Base-by-base conservation (phyloP, 805 yeast species). In the Wickerhamomyces rabaulensis region DNA sequence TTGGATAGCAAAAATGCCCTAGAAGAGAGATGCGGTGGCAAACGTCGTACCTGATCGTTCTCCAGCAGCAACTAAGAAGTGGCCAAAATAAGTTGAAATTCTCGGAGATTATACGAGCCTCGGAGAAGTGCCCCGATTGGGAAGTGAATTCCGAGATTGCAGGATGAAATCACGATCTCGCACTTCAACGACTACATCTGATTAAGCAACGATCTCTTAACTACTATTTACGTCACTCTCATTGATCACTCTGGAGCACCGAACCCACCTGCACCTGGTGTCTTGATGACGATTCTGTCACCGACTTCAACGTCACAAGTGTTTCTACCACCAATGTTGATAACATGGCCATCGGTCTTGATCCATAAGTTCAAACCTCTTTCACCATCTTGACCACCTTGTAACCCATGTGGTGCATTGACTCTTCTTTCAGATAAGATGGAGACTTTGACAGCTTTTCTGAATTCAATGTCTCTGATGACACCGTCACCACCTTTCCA, bases 191-290 rank as follows among this genome's bases (percentile, higher is more conserved):
- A 25, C 27, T 25, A 25, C 27, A 25, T 25, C 9, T 25, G 8
- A 3, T 25, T 3, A 25, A 25, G 27, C 27, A 25, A 29, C 35
- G 10, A 25, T 25, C 10, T 25, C 10, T 25, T 10, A 25, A 33
- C 16, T 16, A 33, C 12, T n/a, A 33, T n/a, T 33, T 16, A 33
- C 20, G 8, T 16, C 10, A 16, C 13, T 16, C 10, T n/a, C 36
- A 33, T 33, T 16, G 17, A n/a, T 16, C 20, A 33, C 27, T 33
- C 36, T 33, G 20, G 36, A 12, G 37, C 36, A 31, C 95, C 95
- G 63, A 73, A 87, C 0, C 90, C 95, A 39, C 94, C 95, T 27
- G 94, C 95, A 39, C 96, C 96, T 2, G 96, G 95, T 0, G 95
- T 87, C 55, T 70, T 63, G 33, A 88, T 79, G 8, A 81, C 63